Evolutionary conservation across 2,329 filamentous ascomycete genomes (phyloP).

Genomic region (Penicillium sp.): DNA sequence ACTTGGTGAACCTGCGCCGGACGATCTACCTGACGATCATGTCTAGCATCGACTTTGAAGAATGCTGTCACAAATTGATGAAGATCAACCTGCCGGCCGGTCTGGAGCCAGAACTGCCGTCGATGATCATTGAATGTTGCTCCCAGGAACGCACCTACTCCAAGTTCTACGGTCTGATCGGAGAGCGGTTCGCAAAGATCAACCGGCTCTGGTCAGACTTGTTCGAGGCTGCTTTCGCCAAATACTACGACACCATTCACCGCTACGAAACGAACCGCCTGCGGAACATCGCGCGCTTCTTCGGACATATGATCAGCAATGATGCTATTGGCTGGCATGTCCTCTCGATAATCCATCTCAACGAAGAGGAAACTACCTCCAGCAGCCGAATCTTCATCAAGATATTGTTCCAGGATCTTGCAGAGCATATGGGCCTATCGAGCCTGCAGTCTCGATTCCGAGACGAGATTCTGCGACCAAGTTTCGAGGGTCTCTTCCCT

Average conservation of each 20-base stretch:
- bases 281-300: constrained; percentile 91
- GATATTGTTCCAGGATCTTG: constrained; percentile 89
- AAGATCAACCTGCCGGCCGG: constrained; percentile 83
- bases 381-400: constrained; percentile 98
- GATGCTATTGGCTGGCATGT: constrained; percentile 93
- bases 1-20: constrained; percentile 85
- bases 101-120: constrained; percentile 82
- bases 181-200: constrained; percentile 90
- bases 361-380: constrained; percentile 94
- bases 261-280: constrained; percentile 93
- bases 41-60: constrained; percentile 92
- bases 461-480: constrained; percentile 72
- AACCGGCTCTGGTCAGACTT: constrained; percentile 92
- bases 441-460: constrained; percentile 71
- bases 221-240: constrained; percentile 82
- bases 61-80: constrained; percentile 96
- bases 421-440: constrained; percentile 78
- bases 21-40: constrained; percentile 98
- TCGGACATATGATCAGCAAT: constrained; percentile 81
- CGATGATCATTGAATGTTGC: constrained; percentile 96
- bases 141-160: constrained; percentile 95
- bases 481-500: constrained; percentile 82
- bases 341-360: constrained; percentile 77
- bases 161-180: constrained; percentile 93
- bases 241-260: constrained; percentile 97